Evolutionary conservation across 2,329 filamentous ascomycete genomes (phyloP).

Genomic region (Ceratocystis ficicola): DNA sequence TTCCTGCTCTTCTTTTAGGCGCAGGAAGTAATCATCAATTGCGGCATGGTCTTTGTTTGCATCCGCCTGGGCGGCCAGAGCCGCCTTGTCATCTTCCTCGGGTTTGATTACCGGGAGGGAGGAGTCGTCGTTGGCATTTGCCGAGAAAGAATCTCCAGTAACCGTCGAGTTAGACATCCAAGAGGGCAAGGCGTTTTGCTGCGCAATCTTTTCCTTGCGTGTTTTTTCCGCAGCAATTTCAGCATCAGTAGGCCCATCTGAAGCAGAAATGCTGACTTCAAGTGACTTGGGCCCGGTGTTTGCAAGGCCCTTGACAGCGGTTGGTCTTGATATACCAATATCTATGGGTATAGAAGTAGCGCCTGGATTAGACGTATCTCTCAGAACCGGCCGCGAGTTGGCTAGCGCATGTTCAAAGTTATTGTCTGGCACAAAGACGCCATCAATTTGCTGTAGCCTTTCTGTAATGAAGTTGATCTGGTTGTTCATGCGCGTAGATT

Average conservation of each 20-base stretch:
- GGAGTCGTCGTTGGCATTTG: conserved; percentile 26
- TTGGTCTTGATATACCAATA: conserved; percentile 42
- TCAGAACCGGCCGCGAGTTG: conserved; percentile 49
- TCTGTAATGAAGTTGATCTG: conserved; percentile 70
- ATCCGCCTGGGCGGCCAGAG: conserved; percentile 30
- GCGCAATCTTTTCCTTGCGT: conserved; percentile 52
- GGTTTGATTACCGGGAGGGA: conserved; percentile 27
- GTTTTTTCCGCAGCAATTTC: conserved; percentile 52
- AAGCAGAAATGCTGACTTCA: conserved; percentile 55
- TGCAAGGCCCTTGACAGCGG: conserved; percentile 56
- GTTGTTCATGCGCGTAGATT: conserved; percentile 61
- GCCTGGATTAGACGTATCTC: conserved; percentile 55
- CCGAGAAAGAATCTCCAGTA: conserved; percentile 48
- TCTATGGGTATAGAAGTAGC: conserved; percentile 48
- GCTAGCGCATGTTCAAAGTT: conserved; percentile 58
- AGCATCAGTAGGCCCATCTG: conserved; percentile 52
- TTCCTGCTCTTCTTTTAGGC: conserved; percentile 49
- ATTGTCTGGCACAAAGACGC: conserved; percentile 59
- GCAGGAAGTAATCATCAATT: conserved; percentile 56
- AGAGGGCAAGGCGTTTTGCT: conserved; percentile 56
- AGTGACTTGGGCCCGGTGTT: conserved; percentile 58
- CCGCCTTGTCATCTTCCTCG: conserved; percentile 38
- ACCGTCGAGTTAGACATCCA: conserved; percentile 65
- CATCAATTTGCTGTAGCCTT: conserved; percentile 63
- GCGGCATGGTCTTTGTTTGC: conserved; percentile 44